Evolutionary conservation across 2,329 filamentous ascomycete genomes (phyloP).

Genomic region (Fusarium nanum): DNA sequence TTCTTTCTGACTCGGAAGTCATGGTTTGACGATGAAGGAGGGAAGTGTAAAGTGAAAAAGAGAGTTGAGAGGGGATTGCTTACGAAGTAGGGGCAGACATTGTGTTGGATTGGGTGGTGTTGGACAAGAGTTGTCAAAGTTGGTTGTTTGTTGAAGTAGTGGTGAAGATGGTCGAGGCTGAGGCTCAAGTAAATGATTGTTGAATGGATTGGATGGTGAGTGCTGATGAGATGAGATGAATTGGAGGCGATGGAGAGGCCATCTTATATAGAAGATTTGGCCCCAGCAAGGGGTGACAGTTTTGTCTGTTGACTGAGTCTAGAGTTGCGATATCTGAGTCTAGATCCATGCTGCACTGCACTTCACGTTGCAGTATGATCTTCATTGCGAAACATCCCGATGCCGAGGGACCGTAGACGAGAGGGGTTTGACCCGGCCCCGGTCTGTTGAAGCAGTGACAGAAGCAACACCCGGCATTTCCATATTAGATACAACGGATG

Average conservation of each 20-base stretch:
- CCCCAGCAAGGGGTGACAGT: constrained; percentile 12
- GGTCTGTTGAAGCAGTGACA: constrained; percentile 10
- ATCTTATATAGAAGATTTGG: constrained; percentile 44
- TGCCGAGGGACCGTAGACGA: background rate
- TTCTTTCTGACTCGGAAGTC: constrained; percentile 19
- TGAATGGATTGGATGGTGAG: constrained; percentile 40
- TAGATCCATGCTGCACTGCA: constrained; percentile 1
- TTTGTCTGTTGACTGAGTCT: constrained; percentile 10
- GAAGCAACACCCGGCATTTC: constrained; percentile 13
- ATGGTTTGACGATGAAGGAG: background rate
- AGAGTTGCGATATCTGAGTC: constrained; percentile 19
- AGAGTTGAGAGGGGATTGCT: constrained; percentile 18
- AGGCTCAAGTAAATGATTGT: constrained; percentile 42
- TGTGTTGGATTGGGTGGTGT: constrained; percentile 32
- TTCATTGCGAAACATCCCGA: constrained; percentile 37
- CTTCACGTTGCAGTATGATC: background rate
- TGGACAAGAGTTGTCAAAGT: constrained; percentile 35
- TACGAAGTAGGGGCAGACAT: constrained; percentile 47
- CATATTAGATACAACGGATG: background rate
- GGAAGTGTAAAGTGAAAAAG: background rate
- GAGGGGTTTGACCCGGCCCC: constrained; percentile 5
- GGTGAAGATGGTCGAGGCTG: constrained; percentile 32
- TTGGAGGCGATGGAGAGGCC: constrained; percentile 23
- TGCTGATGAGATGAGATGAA: constrained; percentile 35
- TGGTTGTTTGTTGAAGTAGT: constrained; percentile 16